phyloP scores from a whole-genome alignment of 2,329 filamentous ascomycete genomes.

The Shiraia bambusicola region DNA sequence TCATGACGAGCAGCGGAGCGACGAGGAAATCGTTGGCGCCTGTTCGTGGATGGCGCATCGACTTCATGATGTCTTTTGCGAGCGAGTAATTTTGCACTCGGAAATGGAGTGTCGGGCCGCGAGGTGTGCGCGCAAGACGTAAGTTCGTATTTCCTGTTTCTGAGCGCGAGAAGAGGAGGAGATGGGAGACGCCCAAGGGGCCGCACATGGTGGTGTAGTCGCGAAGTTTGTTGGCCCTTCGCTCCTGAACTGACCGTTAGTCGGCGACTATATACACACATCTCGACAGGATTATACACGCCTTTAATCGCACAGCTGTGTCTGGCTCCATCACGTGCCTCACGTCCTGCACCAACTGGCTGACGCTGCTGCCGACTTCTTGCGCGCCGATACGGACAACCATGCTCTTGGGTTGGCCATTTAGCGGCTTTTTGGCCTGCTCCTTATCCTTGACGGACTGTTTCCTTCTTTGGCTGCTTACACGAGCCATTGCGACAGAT shows the following conservation, averaged over 20 bases:
- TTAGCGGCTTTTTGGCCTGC: constrained; percentile 58
- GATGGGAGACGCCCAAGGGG: constrained; percentile 86
- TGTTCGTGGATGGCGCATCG: constrained; percentile 78
- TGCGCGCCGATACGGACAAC: constrained; percentile 95
- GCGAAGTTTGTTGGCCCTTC: constrained; percentile 80
- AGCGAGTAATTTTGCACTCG: constrained; percentile 92
- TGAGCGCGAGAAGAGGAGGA: constrained; percentile 90
- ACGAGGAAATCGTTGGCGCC: constrained; percentile 79
- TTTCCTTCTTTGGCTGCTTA: constrained; percentile 35
- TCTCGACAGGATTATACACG: constrained; percentile 19
- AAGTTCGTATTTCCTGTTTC: constrained; percentile 89
- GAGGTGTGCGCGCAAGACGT: constrained; percentile 80
- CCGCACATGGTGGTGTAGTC: constrained; percentile 97
- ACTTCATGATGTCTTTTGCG: constrained; percentile 83
- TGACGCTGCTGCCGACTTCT: constrained; percentile 87
- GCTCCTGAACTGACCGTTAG: constrained; percentile 55
- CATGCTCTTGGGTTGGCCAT: constrained; percentile 88
- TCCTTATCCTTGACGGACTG: constrained; percentile 39
- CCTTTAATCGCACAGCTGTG: constrained; percentile 82
- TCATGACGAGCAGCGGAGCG: constrained; percentile 94
- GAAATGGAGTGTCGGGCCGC: constrained; percentile 92
- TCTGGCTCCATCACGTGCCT: constrained; percentile 93
- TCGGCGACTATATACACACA: background rate
- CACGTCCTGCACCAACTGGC: constrained; percentile 88
- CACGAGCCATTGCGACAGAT: constrained; percentile 30